Evolutionary conservation across 176 grass and related monocot species (phyloP).

Genomic region (Ensete ventricosum): DNA sequence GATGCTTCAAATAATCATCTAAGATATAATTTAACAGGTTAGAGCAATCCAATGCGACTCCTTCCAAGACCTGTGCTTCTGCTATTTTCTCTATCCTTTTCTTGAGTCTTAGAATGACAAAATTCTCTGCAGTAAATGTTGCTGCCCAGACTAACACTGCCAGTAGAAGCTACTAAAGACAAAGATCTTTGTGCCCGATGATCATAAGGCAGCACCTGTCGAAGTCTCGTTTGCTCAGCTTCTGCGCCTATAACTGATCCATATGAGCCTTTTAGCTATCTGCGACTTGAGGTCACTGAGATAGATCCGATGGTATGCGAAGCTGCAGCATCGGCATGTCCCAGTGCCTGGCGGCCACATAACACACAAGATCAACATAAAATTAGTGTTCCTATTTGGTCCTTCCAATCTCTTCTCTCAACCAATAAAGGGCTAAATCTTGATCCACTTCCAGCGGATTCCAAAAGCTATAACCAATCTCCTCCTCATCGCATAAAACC

Average conservation of each 20-base stretch:
- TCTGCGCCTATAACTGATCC: slow-evolving; percentile 55
- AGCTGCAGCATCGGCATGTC: slow-evolving; percentile 2
- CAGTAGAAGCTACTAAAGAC: slow-evolving; percentile 12
- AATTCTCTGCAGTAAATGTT: slow-evolving; percentile 44
- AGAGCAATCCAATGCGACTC: slow-evolving; percentile 54
- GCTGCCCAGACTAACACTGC: slow-evolving; percentile 20
- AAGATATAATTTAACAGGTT: slow-evolving; percentile 68
- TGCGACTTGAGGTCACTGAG: slow-evolving; percentile 63
- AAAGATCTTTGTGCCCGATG: slow-evolving; percentile 43
- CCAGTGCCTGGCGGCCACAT: background rate
- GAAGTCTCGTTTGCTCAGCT: slow-evolving; percentile 73
- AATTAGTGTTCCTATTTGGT: background rate
- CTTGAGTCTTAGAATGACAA: slow-evolving; percentile 38
- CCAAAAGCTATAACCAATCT: background rate
- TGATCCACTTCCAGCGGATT: slow-evolving; percentile 1
- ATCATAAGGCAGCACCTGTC: slow-evolving; percentile 49
- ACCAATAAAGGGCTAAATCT: background rate
- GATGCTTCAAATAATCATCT: slow-evolving; percentile 60
- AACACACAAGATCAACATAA: background rate
- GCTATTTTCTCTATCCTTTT: slow-evolving; percentile 62
- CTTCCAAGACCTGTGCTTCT: slow-evolving; percentile 56
- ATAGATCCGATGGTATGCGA: slow-evolving; percentile 44
- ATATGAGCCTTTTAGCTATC: slow-evolving; percentile 52
- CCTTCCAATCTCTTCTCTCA: background rate
- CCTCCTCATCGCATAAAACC: slow-evolving; percentile 1